Evolutionary conservation across 306 rosid genomes (phyloP).

Genomic region (Castanea mollissima): DNA sequence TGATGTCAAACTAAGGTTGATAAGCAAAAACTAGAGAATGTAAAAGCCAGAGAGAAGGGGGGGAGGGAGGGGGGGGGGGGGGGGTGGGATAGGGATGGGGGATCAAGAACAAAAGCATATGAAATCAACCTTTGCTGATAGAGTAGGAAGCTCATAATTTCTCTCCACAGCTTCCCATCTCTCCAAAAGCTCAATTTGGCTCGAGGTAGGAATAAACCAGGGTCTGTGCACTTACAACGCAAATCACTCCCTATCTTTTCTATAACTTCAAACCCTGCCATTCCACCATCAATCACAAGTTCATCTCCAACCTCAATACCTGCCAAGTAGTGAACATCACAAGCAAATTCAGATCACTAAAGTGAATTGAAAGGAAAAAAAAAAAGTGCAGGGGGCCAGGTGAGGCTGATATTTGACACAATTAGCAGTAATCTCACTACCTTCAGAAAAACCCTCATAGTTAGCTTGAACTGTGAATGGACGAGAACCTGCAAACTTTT

Average conservation of each 20-base stretch:
- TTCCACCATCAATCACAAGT: constrained; percentile 85
- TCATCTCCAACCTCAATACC: constrained; percentile 77
- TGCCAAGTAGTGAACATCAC: constrained; percentile 30
- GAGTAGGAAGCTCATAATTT: constrained; percentile 59
- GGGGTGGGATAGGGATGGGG: no score
- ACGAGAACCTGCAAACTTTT: constrained; percentile 61
- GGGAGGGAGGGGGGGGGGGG: no score
- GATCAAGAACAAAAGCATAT: neutral
- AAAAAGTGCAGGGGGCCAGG: neutral
- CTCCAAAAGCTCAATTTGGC: constrained; percentile 91
- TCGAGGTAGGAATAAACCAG: constrained; percentile 77
- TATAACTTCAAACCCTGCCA: constrained; percentile 73
- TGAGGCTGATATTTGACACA: neutral
- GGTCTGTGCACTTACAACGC: constrained; percentile 72
- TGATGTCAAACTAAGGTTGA: neutral
- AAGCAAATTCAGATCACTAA: neutral
- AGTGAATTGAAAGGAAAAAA: neutral
- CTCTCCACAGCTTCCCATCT: constrained; percentile 74
- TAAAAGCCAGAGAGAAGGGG: neutral
- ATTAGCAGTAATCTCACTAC: constrained; percentile 26
- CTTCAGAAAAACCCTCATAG: constrained; percentile 80
- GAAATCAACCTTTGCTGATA: constrained; percentile 59
- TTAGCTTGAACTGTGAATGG: constrained; percentile 74
- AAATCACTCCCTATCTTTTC: constrained; percentile 68
- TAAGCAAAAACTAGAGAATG: neutral